A percentile compares a stretch with the other conserved stretches of the same genome.
phyloP scores from a whole-genome alignment of 345 rosid genomes.

The Salix caprea region DNA sequence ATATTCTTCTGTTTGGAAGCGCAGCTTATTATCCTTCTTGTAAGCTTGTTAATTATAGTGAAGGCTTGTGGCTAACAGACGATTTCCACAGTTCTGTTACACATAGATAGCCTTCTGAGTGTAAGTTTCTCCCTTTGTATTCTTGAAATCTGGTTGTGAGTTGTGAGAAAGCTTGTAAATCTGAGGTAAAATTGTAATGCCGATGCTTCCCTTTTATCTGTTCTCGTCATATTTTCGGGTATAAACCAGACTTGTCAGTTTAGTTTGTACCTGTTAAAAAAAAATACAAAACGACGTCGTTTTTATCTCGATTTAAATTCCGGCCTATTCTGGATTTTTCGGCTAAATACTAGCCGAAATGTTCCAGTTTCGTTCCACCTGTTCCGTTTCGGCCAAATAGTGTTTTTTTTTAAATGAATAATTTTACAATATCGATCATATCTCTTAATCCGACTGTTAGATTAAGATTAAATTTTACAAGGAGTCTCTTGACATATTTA shows the following conservation, averaged over 20 bases:
- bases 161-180: conserved; percentile 15
- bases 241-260: not conserved
- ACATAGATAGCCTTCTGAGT: not conserved
- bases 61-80: not conserved
- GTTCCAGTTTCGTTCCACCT: too few relatives aligned
- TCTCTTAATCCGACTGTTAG: too few relatives aligned
- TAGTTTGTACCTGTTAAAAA: too few relatives aligned
- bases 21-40: conserved; percentile 11
- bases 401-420: too few relatives aligned
- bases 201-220: not conserved
- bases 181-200: not conserved
- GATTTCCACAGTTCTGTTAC: not conserved
- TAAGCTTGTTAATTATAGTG: not conserved
- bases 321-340: too few relatives aligned
- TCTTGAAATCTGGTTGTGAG: conserved; percentile 3
- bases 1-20: conserved; percentile 25
- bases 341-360: accelerated
- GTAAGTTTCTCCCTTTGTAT: not conserved
- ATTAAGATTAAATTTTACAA: too few relatives aligned
- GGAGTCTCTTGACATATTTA: too few relatives aligned
- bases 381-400: too few relatives aligned
- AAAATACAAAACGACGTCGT: too few relatives aligned
- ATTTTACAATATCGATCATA: too few relatives aligned
- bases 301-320: too few relatives aligned
- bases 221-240: not conserved